phyloP scores from a whole-genome alignment of 495 filamentous ascomycete genomes.

The Trichoderma gamsii region DNA sequence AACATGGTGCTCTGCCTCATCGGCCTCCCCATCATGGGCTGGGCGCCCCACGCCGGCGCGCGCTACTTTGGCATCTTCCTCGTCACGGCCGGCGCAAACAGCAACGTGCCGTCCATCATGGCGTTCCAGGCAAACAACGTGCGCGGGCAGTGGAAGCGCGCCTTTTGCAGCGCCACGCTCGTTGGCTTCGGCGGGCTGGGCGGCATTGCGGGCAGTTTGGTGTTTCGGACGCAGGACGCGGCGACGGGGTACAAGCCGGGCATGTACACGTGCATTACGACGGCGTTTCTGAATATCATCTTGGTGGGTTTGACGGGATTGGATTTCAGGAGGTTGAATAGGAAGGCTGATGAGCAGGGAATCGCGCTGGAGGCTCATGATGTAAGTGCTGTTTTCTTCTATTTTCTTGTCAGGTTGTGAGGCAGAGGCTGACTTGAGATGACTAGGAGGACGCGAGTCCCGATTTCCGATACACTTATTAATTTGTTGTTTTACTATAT shows the following conservation, averaged over 20 bases:
- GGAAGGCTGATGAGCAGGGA: constrained; percentile 39
- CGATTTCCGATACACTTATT: constrained; percentile 45
- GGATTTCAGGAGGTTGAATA: constrained; percentile 31
- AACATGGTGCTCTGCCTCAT: constrained; percentile 45
- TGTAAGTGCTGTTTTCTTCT: constrained; percentile 24
- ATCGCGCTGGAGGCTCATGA: constrained; percentile 37
- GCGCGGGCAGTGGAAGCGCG: constrained; percentile 62
- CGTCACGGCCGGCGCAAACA: constrained; percentile 52
- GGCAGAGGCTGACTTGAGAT: background rate
- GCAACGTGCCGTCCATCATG: constrained; percentile 53
- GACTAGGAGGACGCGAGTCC: constrained; percentile 36
- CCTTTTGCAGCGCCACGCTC: constrained; percentile 53
- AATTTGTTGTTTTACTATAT: constrained; percentile 16
- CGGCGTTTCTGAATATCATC: constrained; percentile 30
- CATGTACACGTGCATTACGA: constrained; percentile 40
- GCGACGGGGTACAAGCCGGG: constrained; percentile 35
- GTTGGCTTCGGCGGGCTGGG: constrained; percentile 55
- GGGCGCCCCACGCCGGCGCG: constrained; percentile 39
- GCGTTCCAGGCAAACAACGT: constrained; percentile 66
- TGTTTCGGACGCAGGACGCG: constrained; percentile 46
- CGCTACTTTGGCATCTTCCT: constrained; percentile 64
- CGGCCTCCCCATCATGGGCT: constrained; percentile 49
- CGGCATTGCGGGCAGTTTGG: constrained; percentile 52
- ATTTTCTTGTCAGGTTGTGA: background rate
- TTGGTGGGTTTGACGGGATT: constrained; percentile 31